Base-by-base conservation (phyloP, 345 rosid species). In the Nephelium lappaceum region DNA sequence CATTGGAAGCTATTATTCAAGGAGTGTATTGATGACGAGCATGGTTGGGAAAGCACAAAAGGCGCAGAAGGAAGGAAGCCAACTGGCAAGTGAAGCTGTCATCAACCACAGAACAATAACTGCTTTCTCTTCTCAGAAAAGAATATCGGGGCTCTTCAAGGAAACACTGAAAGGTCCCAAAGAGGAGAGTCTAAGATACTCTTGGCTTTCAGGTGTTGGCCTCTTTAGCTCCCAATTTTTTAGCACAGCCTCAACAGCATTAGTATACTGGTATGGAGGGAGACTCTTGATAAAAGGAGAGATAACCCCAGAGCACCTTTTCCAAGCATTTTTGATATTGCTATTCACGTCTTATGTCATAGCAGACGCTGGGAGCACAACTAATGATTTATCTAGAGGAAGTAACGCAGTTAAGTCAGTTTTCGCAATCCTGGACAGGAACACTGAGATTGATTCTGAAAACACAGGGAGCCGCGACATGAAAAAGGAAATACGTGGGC, bases 331-430 rank as follows among this genome's bases (percentile, higher is more conserved):
- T 79, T 63, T 91, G 66, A 86, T 84, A 69, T 78, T 89, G 60
- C 78, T 91, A 10, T 91, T 91, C 72, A 82, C 87, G 11, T 93
- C 92, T 61, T 91, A 89, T 80, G 64, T 88, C 77, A 89, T 91
- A 71, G 95, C 95, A 47, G 93, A 89, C 74, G 95, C 93, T 5
- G 93, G 93, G 78, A 87, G 91, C 77, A 89, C 88, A 93, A 89
- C 93, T 67, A 84, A 81, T 67, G 95, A 91, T 81, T 68, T 89
- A 77, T 85, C 95, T 0, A 91, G 86, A 81, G 93, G 95, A 75
- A 81, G 86, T 60, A 86, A 72, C 51, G 90, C 90, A 14, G 73
- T 91, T 73, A 49, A 78, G 65, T 81, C 90, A 18, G 87, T 89
- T 68, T 85, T 91, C 5, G 79, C 85, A 8, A 83, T 91, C 79